A percentile compares a stretch with the other conserved stretches of the same genome.
Evolutionary conservation across 2,329 filamentous ascomycete genomes (phyloP).

Genomic region (Botryotinia globosa): DNA sequence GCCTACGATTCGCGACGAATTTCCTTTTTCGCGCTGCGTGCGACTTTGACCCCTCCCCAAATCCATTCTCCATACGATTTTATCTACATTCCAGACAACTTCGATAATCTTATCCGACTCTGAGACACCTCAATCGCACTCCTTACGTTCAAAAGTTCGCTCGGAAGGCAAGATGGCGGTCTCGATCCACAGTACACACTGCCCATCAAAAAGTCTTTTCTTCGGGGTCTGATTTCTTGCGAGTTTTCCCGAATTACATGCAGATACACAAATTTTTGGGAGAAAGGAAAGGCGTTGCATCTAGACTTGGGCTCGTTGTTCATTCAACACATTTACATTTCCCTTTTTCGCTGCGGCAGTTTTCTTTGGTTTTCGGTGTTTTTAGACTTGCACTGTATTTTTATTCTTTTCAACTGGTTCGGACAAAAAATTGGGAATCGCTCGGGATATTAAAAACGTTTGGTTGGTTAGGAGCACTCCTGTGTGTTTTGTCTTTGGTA

Average conservation of each 20-base stretch:
- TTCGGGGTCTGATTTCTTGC: conserved; percentile 14
- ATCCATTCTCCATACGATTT: conserved; percentile 12
- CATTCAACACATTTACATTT: conserved; percentile 21
- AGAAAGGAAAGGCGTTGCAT: conserved; percentile 31
- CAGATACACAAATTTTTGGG: conserved; percentile 16
- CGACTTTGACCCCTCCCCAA: conserved; percentile 11
- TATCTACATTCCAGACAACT: conserved; percentile 21
- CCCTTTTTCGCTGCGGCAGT: conserved; percentile 17
- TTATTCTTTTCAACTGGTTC: conserved; percentile 22
- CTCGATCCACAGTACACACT: conserved; percentile 33
- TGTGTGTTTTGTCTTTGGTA: conserved; percentile 17
- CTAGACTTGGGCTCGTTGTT: conserved; percentile 28
- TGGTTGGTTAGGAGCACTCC: conserved; percentile 14
- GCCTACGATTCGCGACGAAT: conserved; percentile 23
- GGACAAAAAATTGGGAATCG: conserved; percentile 21
- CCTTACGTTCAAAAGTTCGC: conserved; percentile 19
- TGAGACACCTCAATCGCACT: conserved; percentile 17
- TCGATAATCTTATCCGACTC: conserved; percentile 6
- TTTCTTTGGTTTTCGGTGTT: conserved; percentile 19
- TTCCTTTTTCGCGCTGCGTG: conserved; percentile 22
- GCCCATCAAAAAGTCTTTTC: conserved; percentile 10
- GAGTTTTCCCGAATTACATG: conserved; percentile 15
- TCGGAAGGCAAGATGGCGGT: conserved; percentile 22
- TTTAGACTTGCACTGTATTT: conserved; percentile 22
- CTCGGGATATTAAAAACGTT: conserved; percentile 20